Evolutionary conservation across 495 filamentous ascomycete species (phyloP).

Genomic region (Xylaria scruposa): DNA sequence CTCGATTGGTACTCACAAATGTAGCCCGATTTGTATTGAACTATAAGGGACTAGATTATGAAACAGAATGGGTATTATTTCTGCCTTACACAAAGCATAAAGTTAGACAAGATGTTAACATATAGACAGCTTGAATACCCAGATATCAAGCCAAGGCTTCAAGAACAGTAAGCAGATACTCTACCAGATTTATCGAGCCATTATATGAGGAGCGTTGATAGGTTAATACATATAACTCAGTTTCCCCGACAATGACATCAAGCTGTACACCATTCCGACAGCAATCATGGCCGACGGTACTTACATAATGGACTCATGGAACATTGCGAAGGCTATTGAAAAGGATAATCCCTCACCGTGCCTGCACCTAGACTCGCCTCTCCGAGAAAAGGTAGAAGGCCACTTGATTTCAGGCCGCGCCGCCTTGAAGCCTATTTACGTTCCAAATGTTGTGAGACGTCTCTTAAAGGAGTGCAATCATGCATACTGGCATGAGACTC

Average conservation of each 20-base stretch:
- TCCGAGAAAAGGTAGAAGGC: conserved; percentile 42
- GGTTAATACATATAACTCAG: conserved; percentile 40
- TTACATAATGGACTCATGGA: conserved; percentile 62
- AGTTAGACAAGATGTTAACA: neutral
- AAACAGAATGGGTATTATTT: conserved; percentile 62
- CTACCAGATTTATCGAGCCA: neutral
- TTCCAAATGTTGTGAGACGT: conserved; percentile 43
- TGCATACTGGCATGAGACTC: conserved; percentile 55
- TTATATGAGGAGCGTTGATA: neutral
- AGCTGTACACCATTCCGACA: conserved; percentile 61
- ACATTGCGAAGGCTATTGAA: conserved; percentile 61
- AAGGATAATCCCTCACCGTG: conserved; percentile 58
- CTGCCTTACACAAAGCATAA: neutral
- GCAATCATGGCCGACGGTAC: conserved; percentile 57
- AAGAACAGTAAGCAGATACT: conserved; percentile 47
- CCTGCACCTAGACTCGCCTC: conserved; percentile 57
- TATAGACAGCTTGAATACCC: conserved; percentile 59
- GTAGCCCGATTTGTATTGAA: conserved; percentile 64
- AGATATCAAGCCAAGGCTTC: conserved; percentile 56
- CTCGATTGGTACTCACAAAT: neutral
- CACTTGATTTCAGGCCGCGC: conserved; percentile 21
- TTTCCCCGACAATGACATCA: conserved; percentile 32
- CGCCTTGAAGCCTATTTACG: conserved; percentile 36
- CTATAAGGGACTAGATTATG: conserved; percentile 67
- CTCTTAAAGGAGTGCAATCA: conserved; percentile 49